Percentiles rank a stretch among this genome's conserved stretches.
Conservation (phyloP, 805 yeast genomes). For the Candida xyloterini region DNA sequence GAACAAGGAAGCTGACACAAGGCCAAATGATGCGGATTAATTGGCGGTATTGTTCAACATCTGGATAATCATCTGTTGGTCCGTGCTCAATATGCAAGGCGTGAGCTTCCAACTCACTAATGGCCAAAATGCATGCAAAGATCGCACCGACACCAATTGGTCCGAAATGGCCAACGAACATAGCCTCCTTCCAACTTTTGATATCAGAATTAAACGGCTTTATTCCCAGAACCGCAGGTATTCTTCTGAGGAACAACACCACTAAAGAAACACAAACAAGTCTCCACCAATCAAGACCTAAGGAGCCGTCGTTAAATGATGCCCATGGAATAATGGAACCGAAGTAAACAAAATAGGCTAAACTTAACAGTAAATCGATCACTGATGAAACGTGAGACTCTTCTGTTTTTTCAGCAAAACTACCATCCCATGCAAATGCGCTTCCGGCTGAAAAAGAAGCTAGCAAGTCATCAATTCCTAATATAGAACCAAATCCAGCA, state of each 20-base stretch:
- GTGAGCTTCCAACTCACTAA: slow-evolving; percentile 34
- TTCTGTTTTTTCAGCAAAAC: slow-evolving; percentile 55
- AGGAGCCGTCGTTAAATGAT: slow-evolving; percentile 43
- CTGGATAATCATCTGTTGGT: slow-evolving; percentile 32
- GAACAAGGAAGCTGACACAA: slow-evolving; percentile 48
- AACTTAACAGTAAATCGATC: slow-evolving; percentile 60
- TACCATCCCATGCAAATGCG: slow-evolving; percentile 73
- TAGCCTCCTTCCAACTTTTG: slow-evolving; percentile 62
- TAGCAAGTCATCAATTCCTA: slow-evolving; percentile 69
- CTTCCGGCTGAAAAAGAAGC: slow-evolving; percentile 75
- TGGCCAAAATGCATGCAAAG: slow-evolving; percentile 35
- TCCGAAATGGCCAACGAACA: slow-evolving; percentile 73
- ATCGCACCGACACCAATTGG: slow-evolving; percentile 58
- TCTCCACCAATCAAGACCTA: slow-evolving; percentile 54
- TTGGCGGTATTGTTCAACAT: slow-evolving; percentile 26
- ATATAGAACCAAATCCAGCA: slow-evolving; percentile 59
- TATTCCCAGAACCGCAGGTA: slow-evolving; percentile 53
- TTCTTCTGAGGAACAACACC: slow-evolving; percentile 47
- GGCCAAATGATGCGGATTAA: slow-evolving; percentile 45
- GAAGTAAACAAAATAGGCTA: slow-evolving; percentile 65
- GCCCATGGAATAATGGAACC: slow-evolving; percentile 74
- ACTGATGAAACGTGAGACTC: slow-evolving; percentile 64
- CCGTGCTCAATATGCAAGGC: slow-evolving; percentile 37
- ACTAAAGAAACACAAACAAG: slow-evolving; percentile 50
- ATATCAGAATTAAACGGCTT: slow-evolving; percentile 62